Evolutionary conservation across 176 grass and related monocot genomes (phyloP), one percentile per base, ranked within the genome.

Genomic region (Carex kokanica): DNA sequence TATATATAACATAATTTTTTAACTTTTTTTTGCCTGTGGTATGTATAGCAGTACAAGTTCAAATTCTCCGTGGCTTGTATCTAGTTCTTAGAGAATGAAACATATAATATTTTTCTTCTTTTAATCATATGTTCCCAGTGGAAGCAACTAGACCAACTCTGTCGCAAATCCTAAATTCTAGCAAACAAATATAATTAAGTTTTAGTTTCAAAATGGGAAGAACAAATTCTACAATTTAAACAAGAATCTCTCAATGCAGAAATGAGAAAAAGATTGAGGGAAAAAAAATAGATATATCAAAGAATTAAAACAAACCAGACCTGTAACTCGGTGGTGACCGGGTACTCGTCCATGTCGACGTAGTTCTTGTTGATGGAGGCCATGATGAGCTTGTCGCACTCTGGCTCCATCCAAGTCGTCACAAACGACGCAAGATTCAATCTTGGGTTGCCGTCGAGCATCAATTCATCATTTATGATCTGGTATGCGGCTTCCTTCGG

Each of bases 341-440:
- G 96, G 81, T 99, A 99, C 88, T 95, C 96, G 69, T 99, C 96
- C 96, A 99, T 99, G 93, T 99, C 96, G 88, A 99, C 96, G 63
- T 99, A 99, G 89, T 99, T 99, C 89, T 99, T 99, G 83, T 93
- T 99, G 78, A 95, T 45, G 78, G 90, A 83, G 51, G 83, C 86
- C 86, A 85, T 83, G 84, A 92, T 95, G 88, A 97, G 91, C 90
- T 92, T 94, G 85, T 97, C 88, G 77, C 94, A 97, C 88, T 97
- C 94, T 29, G 94, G 90, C 73, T 97, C 94, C 94, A 97, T 97
- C 94, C 94, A 97, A 1, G 94, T 97, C 74, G 94, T 97, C 65
- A 97, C 94, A 84, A 97, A 97, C 4, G 94, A 94, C 21, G 92
- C 92, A 55, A 97, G 81, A 80, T 97, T 97, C 77, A 97, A 83